Conservation (phyloP, 805 yeast species). For the Saturnispora galanensis region DNA sequence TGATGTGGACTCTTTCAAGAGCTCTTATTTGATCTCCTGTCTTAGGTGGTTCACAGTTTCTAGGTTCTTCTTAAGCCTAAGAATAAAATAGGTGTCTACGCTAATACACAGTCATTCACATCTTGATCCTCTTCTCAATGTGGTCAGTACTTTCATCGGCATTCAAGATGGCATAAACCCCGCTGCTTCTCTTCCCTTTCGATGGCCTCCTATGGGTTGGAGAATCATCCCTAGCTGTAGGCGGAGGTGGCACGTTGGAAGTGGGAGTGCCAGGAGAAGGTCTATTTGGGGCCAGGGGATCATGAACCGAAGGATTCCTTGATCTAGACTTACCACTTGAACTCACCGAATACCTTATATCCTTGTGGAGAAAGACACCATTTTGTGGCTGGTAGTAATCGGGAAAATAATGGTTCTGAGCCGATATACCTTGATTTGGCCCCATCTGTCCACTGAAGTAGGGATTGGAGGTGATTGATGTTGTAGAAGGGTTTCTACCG, state of each 20-base stretch:
- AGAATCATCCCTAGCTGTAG: too few species aligned
- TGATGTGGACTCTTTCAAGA: slow-evolving; percentile 50
- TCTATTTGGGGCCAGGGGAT: slow-evolving; percentile 19
- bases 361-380: slow-evolving; percentile 18
- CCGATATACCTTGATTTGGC: too few species aligned
- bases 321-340: slow-evolving; percentile 19
- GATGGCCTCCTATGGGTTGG: too few species aligned
- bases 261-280: background rate
- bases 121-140: background rate
- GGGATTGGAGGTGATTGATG: slow-evolving; percentile 15
- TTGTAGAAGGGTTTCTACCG: slow-evolving; percentile 14
- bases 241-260: too few species aligned
- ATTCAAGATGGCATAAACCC: slow-evolving; percentile 8
- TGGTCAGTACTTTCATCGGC: background rate
- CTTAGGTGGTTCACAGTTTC: background rate
- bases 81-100: too few species aligned
- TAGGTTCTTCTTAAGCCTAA: slow-evolving; percentile 2
- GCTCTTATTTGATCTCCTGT: slow-evolving; percentile 24
- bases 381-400: slow-evolving; percentile 6
- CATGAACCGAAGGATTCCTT: slow-evolving; percentile 33
- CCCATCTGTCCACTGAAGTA: slow-evolving; percentile 7
- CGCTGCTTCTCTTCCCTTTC: slow-evolving; percentile 2
- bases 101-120: background rate
- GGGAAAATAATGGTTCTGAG: slow-evolving; percentile 5
- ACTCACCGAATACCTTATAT: slow-evolving; percentile 22